Percentiles rank a stretch among this genome's conserved stretches.
Evolutionary conservation across 176 grass and related monocot genomes (phyloP).

Genomic region (Avena insularis): DNA sequence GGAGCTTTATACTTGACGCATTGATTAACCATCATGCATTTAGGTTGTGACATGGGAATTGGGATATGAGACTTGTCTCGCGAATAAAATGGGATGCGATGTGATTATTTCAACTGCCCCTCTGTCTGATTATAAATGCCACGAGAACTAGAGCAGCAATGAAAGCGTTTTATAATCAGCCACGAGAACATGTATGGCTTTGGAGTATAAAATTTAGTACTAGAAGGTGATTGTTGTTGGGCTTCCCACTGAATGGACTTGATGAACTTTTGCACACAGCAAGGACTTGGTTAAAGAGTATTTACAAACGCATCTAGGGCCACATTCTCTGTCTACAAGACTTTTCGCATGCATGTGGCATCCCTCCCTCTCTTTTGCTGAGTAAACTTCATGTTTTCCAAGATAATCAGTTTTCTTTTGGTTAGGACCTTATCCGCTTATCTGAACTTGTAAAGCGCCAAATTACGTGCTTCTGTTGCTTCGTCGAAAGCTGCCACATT

Average conservation of each 20-base stretch:
- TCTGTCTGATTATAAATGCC: not conserved
- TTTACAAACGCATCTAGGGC: not conserved
- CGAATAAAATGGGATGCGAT: not conserved
- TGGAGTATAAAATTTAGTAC: not conserved
- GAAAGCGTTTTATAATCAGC: not conserved
- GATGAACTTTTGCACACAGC: not conserved
- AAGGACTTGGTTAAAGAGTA: not conserved
- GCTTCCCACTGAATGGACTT: not conserved
- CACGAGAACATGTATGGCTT: not conserved
- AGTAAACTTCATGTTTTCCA: not conserved
- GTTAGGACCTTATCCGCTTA: not conserved
- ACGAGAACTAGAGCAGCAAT: not conserved
- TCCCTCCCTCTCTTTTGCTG: too few relatives aligned
- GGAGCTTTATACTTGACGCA: not conserved
- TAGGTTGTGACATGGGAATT: not conserved
- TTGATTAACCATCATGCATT: not conserved
- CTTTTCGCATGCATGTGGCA: not conserved
- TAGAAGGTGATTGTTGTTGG: not conserved
- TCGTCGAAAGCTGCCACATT: not conserved
- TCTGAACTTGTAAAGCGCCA: not conserved
- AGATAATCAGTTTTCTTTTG: not conserved
- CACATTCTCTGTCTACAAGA: not conserved
- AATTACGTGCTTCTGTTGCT: constrained; percentile 23
- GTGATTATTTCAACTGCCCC: not conserved
- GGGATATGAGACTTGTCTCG: not conserved